Conservation (phyloP, 2,329 filamentous ascomycete species). For the Nigrospora sphaerica region DNA sequence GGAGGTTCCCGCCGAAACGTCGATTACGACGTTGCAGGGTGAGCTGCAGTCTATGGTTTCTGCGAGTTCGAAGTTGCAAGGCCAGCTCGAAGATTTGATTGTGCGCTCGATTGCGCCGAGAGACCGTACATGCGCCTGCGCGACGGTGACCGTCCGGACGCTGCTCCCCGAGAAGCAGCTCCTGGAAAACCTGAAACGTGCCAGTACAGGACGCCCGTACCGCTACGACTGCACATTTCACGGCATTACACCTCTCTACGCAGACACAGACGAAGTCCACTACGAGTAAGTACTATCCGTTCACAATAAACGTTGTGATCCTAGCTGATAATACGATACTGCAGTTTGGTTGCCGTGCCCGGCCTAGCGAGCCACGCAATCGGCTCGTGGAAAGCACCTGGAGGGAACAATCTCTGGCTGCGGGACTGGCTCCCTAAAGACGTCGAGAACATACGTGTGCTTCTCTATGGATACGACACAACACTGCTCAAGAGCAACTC, state of each 20-base stretch:
- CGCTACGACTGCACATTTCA: too few species aligned
- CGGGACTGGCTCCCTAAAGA: conserved; percentile 18
- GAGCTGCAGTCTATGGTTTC: too few species aligned
- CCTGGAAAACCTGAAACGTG: too few species aligned
- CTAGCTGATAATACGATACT: background rate
- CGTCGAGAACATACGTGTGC: conserved; percentile 12
- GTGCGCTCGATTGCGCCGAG: too few species aligned
- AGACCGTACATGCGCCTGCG: too few species aligned
- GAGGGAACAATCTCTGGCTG: conserved; percentile 18
- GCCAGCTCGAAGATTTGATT: too few species aligned
- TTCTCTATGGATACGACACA: conserved; percentile 24
- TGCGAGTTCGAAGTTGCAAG: too few species aligned
- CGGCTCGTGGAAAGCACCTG: conserved; percentile 18
- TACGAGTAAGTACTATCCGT: conserved; percentile 9
- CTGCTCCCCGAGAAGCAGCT: background rate
- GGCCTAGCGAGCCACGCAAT: conserved; percentile 21
- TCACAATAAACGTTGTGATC: background rate
- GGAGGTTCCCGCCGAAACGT: too few species aligned
- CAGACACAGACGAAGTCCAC: too few species aligned
- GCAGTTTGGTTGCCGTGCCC: conserved; percentile 19
- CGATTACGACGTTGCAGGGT: too few species aligned
- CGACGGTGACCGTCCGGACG: too few species aligned
- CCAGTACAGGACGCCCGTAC: background rate
- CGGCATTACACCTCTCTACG: too few species aligned
- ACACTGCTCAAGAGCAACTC: conserved; percentile 10